Conservation (phyloP, 2,329 filamentous ascomycete genomes). For the Hymenoscyphus salicellus region DNA sequence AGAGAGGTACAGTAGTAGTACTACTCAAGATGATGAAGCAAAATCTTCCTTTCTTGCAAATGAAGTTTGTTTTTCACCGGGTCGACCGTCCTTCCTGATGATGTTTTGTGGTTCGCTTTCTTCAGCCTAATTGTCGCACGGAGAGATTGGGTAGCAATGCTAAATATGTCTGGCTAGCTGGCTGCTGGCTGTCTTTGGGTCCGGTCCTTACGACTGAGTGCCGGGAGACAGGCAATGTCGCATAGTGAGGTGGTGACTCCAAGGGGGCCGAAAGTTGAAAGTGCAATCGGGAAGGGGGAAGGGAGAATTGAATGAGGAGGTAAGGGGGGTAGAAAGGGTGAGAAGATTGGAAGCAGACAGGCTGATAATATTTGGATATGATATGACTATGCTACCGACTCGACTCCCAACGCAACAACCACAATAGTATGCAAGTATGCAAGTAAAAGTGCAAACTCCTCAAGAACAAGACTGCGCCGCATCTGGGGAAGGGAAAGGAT, state of each 20-base stretch:
- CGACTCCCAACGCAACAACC: not conserved
- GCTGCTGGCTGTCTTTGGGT: not conserved
- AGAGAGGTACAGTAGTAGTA: not conserved
- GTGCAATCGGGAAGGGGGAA: conserved; percentile 1
- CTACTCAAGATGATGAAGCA: not conserved
- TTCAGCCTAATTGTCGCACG: conserved; percentile 32
- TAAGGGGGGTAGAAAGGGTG: conserved; percentile 1
- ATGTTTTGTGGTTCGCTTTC: conserved; percentile 24
- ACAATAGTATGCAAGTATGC: not conserved
- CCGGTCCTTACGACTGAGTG: conserved; percentile 27
- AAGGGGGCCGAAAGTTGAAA: conserved; percentile 10
- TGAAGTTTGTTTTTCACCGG: not conserved
- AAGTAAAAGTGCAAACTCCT: not conserved
- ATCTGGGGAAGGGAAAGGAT: not conserved
- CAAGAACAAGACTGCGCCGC: not conserved
- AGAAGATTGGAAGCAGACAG: not conserved
- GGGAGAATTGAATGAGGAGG: conserved; percentile 10
- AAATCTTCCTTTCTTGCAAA: not conserved
- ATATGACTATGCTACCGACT: too few relatives aligned
- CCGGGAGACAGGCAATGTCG: conserved; percentile 18
- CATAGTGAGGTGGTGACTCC: conserved; percentile 21
- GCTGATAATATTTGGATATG: conserved; percentile 2
- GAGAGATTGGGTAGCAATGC: conserved; percentile 32
- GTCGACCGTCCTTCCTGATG: not conserved
- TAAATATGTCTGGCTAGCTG: not conserved